phyloP scores from a whole-genome alignment of 1,139 yeast species.

The Fermentozyma sake region DNA sequence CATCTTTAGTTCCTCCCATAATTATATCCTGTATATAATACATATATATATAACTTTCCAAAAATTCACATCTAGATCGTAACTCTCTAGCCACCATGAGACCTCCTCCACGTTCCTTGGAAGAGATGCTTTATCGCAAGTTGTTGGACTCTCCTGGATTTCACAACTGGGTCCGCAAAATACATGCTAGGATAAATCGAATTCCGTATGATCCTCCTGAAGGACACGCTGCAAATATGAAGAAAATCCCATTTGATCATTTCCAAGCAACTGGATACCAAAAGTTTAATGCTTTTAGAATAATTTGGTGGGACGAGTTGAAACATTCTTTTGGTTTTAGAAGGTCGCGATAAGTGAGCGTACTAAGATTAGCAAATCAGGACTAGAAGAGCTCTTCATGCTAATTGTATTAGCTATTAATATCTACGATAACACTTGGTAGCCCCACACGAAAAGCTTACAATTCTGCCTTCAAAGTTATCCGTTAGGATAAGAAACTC shows the following conservation, averaged over 20 bases:
- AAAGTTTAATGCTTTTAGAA: conserved; percentile 56
- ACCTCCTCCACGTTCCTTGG: conserved; percentile 37
- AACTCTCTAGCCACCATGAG: conserved; percentile 7
- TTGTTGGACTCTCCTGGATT: conserved; percentile 55
- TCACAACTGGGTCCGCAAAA: conserved; percentile 61
- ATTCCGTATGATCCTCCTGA: conserved; percentile 32
- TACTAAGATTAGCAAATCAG: no score
- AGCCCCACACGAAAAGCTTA: no score
- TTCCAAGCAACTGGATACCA: conserved; percentile 51
- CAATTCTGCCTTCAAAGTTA: no score
- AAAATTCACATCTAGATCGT: background rate
- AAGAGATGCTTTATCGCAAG: conserved; percentile 43
- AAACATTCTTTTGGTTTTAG: conserved; percentile 48
- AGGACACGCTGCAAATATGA: conserved; percentile 12
- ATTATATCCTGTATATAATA: no score
- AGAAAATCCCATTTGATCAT: conserved; percentile 17
- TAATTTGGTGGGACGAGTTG: conserved; percentile 63
- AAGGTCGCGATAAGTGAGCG: no score
- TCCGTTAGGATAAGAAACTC: no score
- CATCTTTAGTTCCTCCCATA: no score
- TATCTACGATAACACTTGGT: no score
- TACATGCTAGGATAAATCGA: conserved; percentile 65
- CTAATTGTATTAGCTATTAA: no score
- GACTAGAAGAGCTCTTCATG: no score
- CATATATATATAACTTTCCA: background rate